Conservation (phyloP, 306 rosid genomes). For the Quillaja saponaria region DNA sequence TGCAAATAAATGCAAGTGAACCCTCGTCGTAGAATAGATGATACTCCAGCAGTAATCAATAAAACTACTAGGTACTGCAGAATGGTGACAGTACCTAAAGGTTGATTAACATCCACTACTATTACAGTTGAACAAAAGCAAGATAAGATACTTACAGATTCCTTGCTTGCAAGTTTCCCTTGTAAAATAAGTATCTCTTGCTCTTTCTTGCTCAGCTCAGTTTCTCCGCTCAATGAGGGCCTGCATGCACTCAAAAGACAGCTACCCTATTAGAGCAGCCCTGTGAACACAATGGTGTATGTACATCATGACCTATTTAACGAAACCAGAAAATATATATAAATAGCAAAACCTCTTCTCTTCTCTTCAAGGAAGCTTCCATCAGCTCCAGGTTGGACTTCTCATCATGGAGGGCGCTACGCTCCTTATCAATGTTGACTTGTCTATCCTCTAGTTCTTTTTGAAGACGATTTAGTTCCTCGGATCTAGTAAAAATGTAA, state of each 20-base stretch:
- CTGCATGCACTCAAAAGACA: conserved; percentile 41
- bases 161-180: conserved; percentile 64
- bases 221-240: conserved; percentile 54
- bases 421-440: conserved; percentile 53
- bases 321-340: not conserved
- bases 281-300: no score
- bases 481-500: conserved; percentile 57
- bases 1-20: conserved; percentile 7
- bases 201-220: conserved; percentile 62
- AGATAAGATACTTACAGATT: conserved; percentile 59
- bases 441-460: conserved; percentile 69
- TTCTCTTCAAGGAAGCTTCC: conserved; percentile 53
- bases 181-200: conserved; percentile 64
- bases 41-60: not conserved
- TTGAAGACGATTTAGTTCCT: conserved; percentile 67
- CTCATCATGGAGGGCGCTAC: conserved; percentile 53
- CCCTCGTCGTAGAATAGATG: not conserved
- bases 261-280: not conserved
- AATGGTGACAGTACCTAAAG: conserved; percentile 15
- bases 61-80: conserved; percentile 5
- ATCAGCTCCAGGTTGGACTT: conserved; percentile 59
- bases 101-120: not conserved
- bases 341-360: conserved; percentile 60
- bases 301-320: no score
- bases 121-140: not conserved